Conservation (phyloP, 2,329 filamentous ascomycete genomes). For the Colletotrichum tropicicola region DNA sequence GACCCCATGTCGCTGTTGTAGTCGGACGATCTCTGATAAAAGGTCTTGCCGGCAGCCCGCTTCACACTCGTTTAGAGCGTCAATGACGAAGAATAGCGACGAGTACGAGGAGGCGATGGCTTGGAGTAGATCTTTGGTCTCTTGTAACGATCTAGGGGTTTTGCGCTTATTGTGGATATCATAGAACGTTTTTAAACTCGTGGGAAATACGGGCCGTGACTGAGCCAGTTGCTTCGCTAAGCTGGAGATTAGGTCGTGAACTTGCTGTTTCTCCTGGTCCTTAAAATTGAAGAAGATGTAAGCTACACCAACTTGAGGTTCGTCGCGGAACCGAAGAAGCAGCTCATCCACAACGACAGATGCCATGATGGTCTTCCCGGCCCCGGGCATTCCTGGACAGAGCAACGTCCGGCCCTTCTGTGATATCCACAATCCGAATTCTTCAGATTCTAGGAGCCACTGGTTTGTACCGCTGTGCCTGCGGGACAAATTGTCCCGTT, state of each 20-base stretch:
- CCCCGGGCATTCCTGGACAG: conserved; percentile 54
- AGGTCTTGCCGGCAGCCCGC: fast-evolving
- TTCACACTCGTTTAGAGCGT: not conserved
- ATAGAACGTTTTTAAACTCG: not conserved
- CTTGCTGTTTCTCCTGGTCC: conserved; percentile 35
- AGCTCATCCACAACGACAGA: conserved; percentile 33
- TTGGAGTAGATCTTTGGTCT: fast-evolving
- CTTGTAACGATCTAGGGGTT: fast-evolving
- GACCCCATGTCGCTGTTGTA: not conserved
- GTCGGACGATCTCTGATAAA: not conserved
- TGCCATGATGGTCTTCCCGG: conserved; percentile 48
- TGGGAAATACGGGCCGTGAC: conserved; percentile 34
- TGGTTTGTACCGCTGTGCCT: conserved; percentile 46
- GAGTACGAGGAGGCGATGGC: fast-evolving
- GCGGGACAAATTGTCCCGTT: conserved; percentile 43
- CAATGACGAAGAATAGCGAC: not conserved
- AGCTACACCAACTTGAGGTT: conserved; percentile 35
- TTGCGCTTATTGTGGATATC: fast-evolving
- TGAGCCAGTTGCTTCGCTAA: conserved; percentile 44
- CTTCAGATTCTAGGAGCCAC: conserved; percentile 49
- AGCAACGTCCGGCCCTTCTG: conserved; percentile 43
- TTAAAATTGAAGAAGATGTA: conserved; percentile 45
- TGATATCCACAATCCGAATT: conserved; percentile 41
- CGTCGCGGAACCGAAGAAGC: conserved; percentile 18
- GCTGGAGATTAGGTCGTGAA: conserved; percentile 35